These are phyloP conservation scores for Entophlyctis luteolus DNA, from an alignment of 192 early-diverging fungal genomes.

Conservation along the genomic window DNA sequence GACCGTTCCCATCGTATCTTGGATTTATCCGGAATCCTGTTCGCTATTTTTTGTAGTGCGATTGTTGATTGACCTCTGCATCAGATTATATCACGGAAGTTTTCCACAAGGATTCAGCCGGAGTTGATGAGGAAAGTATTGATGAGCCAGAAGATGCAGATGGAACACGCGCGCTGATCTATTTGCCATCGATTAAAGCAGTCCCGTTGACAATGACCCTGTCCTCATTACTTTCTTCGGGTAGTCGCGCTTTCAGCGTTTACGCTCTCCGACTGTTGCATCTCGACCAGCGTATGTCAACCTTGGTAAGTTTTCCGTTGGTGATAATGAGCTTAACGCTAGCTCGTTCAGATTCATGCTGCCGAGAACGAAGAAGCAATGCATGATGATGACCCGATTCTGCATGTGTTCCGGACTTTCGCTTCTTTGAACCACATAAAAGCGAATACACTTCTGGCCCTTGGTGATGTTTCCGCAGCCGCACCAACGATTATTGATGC, in stretches of 20 bases:
- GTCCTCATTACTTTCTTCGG: background rate
- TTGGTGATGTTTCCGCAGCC: background rate
- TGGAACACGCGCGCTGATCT: slow-evolving; percentile 10
- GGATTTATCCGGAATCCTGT: slow-evolving; percentile 57
- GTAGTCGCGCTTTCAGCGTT: background rate
- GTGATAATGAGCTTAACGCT: background rate
- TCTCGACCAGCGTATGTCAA: slow-evolving; percentile 9
- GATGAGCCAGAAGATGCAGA: background rate
- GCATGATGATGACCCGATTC: slow-evolving; percentile 8
- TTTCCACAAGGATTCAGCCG: background rate
- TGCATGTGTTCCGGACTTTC: slow-evolving; percentile 25
- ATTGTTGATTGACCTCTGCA: background rate
- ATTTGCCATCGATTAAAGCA: slow-evolving; percentile 1
- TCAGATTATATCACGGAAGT: background rate
- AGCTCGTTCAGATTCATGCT: slow-evolving; percentile 7
- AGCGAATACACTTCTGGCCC: background rate
- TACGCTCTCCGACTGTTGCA: background rate
- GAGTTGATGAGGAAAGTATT: background rate
- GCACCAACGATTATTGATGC: background rate
- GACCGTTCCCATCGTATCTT: slow-evolving; percentile 73
- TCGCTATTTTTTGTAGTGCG: background rate
- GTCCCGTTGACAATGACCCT: slow-evolving; percentile 15
- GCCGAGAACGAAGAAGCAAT: slow-evolving; percentile 3
- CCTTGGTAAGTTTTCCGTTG: background rate
- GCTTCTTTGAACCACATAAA: background rate